Conservation (phyloP, 2,329 filamentous ascomycete genomes). For the Graphilbum fragrans region DNA sequence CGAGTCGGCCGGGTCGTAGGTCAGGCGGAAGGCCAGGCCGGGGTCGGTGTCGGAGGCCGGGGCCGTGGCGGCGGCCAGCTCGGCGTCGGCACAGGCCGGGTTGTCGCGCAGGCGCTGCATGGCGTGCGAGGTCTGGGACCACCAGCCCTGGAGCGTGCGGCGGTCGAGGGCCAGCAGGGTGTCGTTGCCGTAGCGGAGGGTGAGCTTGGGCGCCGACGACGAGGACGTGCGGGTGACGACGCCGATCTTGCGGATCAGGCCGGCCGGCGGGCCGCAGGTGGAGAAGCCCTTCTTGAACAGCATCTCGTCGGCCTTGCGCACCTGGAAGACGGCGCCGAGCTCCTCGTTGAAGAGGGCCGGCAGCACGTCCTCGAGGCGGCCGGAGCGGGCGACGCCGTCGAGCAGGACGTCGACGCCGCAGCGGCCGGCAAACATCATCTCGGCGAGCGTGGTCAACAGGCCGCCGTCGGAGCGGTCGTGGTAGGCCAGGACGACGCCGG, state of each 20-base stretch:
- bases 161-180: conserved; percentile 60
- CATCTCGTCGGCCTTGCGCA: conserved; percentile 71
- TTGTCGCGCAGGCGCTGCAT: conserved; percentile 91
- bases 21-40: conserved; percentile 74
- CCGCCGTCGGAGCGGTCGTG: conserved; percentile 93
- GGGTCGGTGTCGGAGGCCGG: conserved; percentile 67
- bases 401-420: conserved; percentile 79
- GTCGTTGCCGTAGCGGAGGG: conserved; percentile 58
- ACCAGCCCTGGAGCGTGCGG: conserved; percentile 68
- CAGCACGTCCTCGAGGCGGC: conserved; percentile 52
- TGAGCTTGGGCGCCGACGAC: conserved; percentile 55
- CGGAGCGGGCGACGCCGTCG: conserved; percentile 55
- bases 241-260: conserved; percentile 75
- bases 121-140: conserved; percentile 77
- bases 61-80: conserved; percentile 62
- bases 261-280: conserved; percentile 71
- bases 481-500: conserved; percentile 67
- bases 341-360: conserved; percentile 91
- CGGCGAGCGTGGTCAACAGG: conserved; percentile 75
- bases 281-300: conserved; percentile 85
- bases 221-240: conserved; percentile 46
- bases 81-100: conserved; percentile 70
- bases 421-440: conserved; percentile 97
- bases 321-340: conserved; percentile 90
- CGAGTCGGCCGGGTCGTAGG: conserved; percentile 66